Base-by-base conservation (phyloP, 306 rosid genomes). In the Biancaea sappan region DNA sequence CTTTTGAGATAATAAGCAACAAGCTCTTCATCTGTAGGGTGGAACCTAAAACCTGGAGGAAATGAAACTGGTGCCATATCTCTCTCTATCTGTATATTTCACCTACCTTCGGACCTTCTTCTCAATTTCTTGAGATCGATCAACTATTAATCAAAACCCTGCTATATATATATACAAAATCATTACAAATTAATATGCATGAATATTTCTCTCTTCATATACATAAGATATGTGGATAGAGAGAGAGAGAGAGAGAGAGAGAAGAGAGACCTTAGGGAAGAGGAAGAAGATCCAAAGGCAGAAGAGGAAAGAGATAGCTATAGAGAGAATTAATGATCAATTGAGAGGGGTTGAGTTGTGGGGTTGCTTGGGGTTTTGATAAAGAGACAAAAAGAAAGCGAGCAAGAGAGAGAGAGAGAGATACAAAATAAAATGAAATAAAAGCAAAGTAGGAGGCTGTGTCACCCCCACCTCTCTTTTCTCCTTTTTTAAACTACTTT, bases 31-130 rank as follows among this genome's bases (percentile, higher is more conserved):
- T 93, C 98, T 0, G 98, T 93, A 3, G 98, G 98, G 57, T 93
- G 98, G 81, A 93, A 93, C 62, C 98, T 83, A 22, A 93, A 93
- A 37, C 98, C 98, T 0, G 98, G 98, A 67, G 98, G 98, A 70
- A 91, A 75, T 58, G 97, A 86, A 75, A 93, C 96, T 25, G 96
- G 90, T 32, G 96, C 91, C 98, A 93, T 92, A 0, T 48, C 0
- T n/a, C n/a, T n/a, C n/a, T 11, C 4, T 43, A 0, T 60, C 0
- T 28, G 0, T 65, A 3, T 38, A n/a, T 21, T 2, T 51, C 24
- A 29, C 16, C 56, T 47, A 41, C 41, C 75, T 83, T 66, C 51
- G 71, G 74, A 74, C 71, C 85, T 84, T 53, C 86, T 75, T 84
- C 82, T 69, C 66, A 50, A 38, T 75, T 65, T 35, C 58, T 51